Evolutionary conservation across 352 stramenopile species (phyloP), one percentile per base, ranked within the genome.

Genomic region (Pythium pyrilobum): DNA sequence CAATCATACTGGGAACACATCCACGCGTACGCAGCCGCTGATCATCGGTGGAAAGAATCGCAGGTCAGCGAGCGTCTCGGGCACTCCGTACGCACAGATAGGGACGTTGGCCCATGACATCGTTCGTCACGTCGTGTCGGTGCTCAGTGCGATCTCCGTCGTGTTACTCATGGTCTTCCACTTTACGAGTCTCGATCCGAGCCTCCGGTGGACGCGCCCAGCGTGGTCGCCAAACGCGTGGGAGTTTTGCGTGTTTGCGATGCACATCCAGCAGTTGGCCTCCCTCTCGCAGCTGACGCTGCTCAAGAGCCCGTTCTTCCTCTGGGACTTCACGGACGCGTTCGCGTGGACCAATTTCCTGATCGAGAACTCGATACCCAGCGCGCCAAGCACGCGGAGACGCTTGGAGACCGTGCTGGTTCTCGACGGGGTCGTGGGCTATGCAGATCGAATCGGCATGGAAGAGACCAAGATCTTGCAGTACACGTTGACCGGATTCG

Each of bases 281-380:
- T 69, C 74, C 4, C 44, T 82, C 0, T 89, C 79, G 23, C 63
- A 85, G 31, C 62, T 85, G 18, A 86, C 75, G 21, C 54, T 85
- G 23, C 56, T 81, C 25, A 84, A 87, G 51, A 80, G 70, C 10
- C 77, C 80, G 8, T 84, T 84, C 39, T 85, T 77, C 59, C 49
- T 86, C 3, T 84, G 73, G 69, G 71, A 84, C 37, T 89, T 78
- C 55, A 81, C 75, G 27, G 81, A 89, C 49, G 75, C 74, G 21
- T 85, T 91, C 25, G 56, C 76, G 5, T 91, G 81, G 78, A 74
- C 66, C 41, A 85, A 74, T 43, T 87, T 87, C 32, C 57, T 91
- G 40, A 59, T 87, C 20, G 32, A 38, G 34, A 41, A 29, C 41
- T 20, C 43, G 2, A 5, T 37, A 38, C 10, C 32, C 11, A 44